A percentile compares a stretch with the other conserved stretches of the same genome.
Conservation (phyloP, 2,329 filamentous ascomycete species). For the Penicillium verrucosum region DNA sequence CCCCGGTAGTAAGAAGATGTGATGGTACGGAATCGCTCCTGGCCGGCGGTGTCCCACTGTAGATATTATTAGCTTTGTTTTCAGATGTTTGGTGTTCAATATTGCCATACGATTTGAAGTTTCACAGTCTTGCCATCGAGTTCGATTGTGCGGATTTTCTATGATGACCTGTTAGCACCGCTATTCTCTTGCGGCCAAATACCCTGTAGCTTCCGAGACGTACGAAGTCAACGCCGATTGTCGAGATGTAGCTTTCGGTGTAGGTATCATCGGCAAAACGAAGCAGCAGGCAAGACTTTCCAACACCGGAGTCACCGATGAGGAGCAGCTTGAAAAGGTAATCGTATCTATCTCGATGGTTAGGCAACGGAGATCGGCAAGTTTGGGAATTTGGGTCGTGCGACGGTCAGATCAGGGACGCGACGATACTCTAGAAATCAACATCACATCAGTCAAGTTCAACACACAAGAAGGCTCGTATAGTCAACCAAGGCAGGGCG, state of each 20-base stretch:
- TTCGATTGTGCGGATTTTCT: conserved; percentile 99
- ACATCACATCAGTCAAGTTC: conserved; percentile 11
- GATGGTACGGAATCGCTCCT: conserved; percentile 99
- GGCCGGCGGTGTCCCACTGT: conserved; percentile 98
- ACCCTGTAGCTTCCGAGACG: conserved; percentile 39
- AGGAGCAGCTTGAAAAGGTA: conserved; percentile 99
- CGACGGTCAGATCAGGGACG: neutral
- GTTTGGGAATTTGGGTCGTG: conserved; percentile 1
- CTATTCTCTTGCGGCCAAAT: neutral
- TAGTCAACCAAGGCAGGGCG: neutral
- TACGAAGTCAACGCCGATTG: conserved; percentile 99
- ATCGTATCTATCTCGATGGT: conserved; percentile 74
- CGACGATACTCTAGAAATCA: conserved; percentile 25
- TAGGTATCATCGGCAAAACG: conserved; percentile 99
- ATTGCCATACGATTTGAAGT: conserved; percentile 78
- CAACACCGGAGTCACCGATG: conserved; percentile 99
- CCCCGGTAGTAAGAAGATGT: conserved; percentile 99
- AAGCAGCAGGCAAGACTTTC: conserved; percentile 97
- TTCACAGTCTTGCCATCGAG: conserved; percentile 99
- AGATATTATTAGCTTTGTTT: conserved; percentile 18
- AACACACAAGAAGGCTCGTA: neutral
- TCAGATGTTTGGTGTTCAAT: neutral
- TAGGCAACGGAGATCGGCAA: conserved; percentile 24
- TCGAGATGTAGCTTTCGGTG: conserved; percentile 99
- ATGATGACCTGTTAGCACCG: conserved; percentile 21